Evolutionary conservation across 2,329 filamentous ascomycete species (phyloP).

Genomic region (Pseudogymnoascus sp.): DNA sequence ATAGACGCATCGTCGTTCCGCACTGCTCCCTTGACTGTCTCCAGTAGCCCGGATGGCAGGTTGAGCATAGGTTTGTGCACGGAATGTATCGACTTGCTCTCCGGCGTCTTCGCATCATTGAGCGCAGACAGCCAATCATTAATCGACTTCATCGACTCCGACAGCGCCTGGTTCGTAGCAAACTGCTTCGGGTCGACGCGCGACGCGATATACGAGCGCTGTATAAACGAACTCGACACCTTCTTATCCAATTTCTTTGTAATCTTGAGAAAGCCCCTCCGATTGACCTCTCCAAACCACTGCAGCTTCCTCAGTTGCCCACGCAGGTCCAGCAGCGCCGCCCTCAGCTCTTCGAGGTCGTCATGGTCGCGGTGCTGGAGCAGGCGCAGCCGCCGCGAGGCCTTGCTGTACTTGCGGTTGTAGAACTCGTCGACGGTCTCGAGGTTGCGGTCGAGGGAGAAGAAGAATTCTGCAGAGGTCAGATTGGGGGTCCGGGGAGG

Average conservation of each 20-base stretch:
- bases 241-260: constrained; percentile 99
- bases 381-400: constrained; percentile 73
- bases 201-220: constrained; percentile 79
- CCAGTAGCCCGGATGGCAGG: constrained; percentile 60
- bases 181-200: constrained; percentile 88
- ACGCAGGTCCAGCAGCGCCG: constrained; percentile 79
- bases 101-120: constrained; percentile 69
- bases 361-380: constrained; percentile 76
- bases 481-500: constrained; percentile 28
- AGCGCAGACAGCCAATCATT: constrained; percentile 88
- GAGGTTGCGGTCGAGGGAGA: constrained; percentile 89
- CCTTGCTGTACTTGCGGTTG: constrained; percentile 88
- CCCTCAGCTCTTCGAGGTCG: constrained; percentile 86
- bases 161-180: constrained; percentile 62
- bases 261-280: constrained; percentile 93
- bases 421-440: constrained; percentile 96
- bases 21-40: constrained; percentile 65
- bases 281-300: constrained; percentile 97
- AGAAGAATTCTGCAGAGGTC: constrained; percentile 76
- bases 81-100: constrained; percentile 63
- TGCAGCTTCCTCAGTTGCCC: constrained; percentile 84
- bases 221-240: constrained; percentile 65
- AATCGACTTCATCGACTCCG: constrained; percentile 57
- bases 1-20: constrained; percentile 56
- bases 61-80: constrained; percentile 64